Conservation (phyloP, 2,329 filamentous ascomycete genomes). For the Fusarium papillatum region DNA sequence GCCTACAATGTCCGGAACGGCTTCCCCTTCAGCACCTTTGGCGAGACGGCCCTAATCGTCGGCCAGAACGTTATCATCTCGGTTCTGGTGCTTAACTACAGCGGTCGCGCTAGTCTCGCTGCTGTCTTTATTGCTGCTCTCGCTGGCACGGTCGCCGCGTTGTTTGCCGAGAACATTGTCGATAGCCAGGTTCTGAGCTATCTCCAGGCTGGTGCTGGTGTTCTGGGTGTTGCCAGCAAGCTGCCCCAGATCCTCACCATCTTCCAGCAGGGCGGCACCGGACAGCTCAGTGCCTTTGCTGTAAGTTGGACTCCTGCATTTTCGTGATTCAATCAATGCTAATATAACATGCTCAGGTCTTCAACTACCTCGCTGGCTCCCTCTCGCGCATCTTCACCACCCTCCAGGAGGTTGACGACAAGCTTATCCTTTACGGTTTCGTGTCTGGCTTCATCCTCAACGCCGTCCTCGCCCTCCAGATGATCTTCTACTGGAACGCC, state of each 20-base stretch:
- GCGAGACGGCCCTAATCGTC: slow-evolving; percentile 93
- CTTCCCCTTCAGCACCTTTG: slow-evolving; percentile 97
- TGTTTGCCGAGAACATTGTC: slow-evolving; percentile 78
- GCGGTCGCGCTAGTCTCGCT: slow-evolving; percentile 75
- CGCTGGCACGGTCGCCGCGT: slow-evolving; percentile 75
- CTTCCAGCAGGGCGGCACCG: slow-evolving; percentile 87
- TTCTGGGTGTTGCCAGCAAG: slow-evolving; percentile 90
- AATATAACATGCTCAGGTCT: slow-evolving; percentile 73
- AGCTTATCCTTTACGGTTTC: slow-evolving; percentile 95
- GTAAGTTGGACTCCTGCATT: slow-evolving; percentile 66
- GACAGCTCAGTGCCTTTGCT: slow-evolving; percentile 96
- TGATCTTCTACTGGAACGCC: slow-evolving; percentile 96
- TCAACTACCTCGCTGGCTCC: slow-evolving; percentile 96
- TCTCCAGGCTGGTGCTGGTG: slow-evolving; percentile 87
- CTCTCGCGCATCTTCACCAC: slow-evolving; percentile 98
- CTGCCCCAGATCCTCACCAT: slow-evolving; percentile 93
- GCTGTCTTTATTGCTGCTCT: slow-evolving; percentile 85
- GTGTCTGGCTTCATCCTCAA: slow-evolving; percentile 94
- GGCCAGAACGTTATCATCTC: slow-evolving; percentile 94
- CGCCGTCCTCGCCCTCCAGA: slow-evolving; percentile 86
- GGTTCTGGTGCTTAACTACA: slow-evolving; percentile 88
- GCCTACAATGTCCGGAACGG: slow-evolving; percentile 93
- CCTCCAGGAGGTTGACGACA: slow-evolving; percentile 96
- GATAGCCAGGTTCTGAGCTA: slow-evolving; percentile 77
- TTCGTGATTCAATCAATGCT: not conserved